Evolutionary conservation across 306 rosid genomes (phyloP), one percentile per base, ranked within the genome.

Genomic region (Inga oerstediana): DNA sequence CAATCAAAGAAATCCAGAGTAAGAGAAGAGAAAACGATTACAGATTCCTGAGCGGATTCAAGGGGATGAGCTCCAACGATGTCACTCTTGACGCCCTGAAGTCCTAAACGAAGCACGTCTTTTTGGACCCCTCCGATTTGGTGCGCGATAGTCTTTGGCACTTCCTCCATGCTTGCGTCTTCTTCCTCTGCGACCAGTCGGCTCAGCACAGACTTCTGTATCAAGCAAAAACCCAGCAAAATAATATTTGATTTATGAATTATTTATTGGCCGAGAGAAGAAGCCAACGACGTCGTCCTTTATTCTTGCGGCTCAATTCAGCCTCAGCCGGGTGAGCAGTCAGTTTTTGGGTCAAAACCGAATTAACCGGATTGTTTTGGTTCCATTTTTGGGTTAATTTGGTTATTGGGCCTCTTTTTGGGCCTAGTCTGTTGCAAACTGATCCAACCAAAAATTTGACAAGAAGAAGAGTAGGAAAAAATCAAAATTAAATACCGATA

Each of bases 51-150:
- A 7, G 94, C 74, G 61, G 97, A 89, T 87, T 93, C 91, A 39
- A 92, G 90, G 51, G 97, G 97, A 82, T 91, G 96, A 78, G 92
- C 82, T 52, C 89, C 98, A 48, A 92, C 87, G 43, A 93, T 89
- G 74, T 89, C 83, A 84, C 93, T 88, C 88, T 90, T 93, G 79
- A 92, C 97, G 45, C 92, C 95, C 7, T 92, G 91, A 16, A 92
- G 90, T 8, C 97, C 98, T 51, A 91, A 93, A 4, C 98, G 94
- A 72, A 93, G 92, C 4, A 91, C 91, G 11, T 93, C 98, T 76
- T 90, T 92, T 70, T 89, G 95, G 83, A 90, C 83, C 14, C 97
- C 98, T 80, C 98, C 98, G 90, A 93, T 93, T 90, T 95, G 91
- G 90, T 95, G 98, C 7, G 92, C 86, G 4, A 95, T 92, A 54